Percentiles rank a stretch among this genome's conserved stretches.
Evolutionary conservation across 2,329 filamentous ascomycete genomes (phyloP).

Genomic region (Penicillium brevicompactum): DNA sequence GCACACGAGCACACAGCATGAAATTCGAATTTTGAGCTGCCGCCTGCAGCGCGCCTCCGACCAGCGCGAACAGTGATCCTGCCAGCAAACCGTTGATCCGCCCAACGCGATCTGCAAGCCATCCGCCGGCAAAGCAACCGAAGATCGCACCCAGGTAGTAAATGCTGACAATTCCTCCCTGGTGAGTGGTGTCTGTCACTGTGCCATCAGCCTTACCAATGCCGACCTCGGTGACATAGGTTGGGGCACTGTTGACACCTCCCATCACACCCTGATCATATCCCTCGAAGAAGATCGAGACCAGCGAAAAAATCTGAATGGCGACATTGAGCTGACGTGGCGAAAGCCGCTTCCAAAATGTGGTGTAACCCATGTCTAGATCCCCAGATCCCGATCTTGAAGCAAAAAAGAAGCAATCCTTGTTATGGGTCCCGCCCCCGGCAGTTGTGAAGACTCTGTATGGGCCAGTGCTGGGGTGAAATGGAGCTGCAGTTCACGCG

Average conservation of each 20-base stretch:
- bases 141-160: slow-evolving; percentile 57
- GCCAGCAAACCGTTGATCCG: slow-evolving; percentile 55
- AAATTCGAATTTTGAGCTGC: slow-evolving; percentile 50
- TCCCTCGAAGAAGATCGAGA: slow-evolving; percentile 45
- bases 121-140: slow-evolving; percentile 53
- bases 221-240: slow-evolving; percentile 43
- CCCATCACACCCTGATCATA: slow-evolving; percentile 61
- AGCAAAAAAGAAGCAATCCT: not conserved
- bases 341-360: slow-evolving; percentile 47
- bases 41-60: slow-evolving; percentile 54
- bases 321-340: slow-evolving; percentile 46
- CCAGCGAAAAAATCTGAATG: slow-evolving; percentile 35
- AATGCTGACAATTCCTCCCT: slow-evolving; percentile 56
- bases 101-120: slow-evolving; percentile 57
- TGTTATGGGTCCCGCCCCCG: slow-evolving; percentile 20
- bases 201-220: slow-evolving; percentile 50
- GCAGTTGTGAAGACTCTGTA: not conserved
- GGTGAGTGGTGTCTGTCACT: slow-evolving; percentile 52
- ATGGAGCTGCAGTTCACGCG: not conserved
- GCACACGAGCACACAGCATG: slow-evolving; percentile 53
- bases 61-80: slow-evolving; percentile 50
- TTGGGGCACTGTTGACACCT: slow-evolving; percentile 48
- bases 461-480: not conserved
- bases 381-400: not conserved
- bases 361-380: slow-evolving; percentile 41